phyloP scores from a whole-genome alignment of 257 asterid genomes.

The Voacanga thouarsii region DNA sequence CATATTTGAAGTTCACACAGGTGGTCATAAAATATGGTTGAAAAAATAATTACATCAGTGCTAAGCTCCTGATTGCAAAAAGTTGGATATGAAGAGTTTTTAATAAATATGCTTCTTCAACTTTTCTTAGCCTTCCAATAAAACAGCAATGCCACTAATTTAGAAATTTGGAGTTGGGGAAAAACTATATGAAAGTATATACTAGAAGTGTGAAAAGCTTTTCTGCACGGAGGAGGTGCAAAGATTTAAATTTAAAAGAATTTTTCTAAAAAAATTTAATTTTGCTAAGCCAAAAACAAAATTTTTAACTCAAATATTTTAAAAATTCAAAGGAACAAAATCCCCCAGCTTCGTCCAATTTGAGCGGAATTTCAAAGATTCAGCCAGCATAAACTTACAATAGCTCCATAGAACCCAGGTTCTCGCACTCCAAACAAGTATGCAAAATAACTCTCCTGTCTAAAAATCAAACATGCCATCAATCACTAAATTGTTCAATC shows the following conservation, averaged over 20 bases:
- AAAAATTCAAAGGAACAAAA: too few species aligned
- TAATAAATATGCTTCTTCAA: neutral
- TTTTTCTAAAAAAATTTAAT: too few species aligned
- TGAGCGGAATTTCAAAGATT: slow-evolving; percentile 5
- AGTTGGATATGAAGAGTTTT: neutral
- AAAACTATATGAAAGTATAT: too few species aligned
- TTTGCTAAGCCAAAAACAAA: too few species aligned
- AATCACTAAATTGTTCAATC: slow-evolving; percentile 22
- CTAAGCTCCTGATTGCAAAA: neutral
- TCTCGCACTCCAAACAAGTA: slow-evolving; percentile 96
- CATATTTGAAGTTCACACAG: slow-evolving; percentile 6
- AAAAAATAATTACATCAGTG: neutral
- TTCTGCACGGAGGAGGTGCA: too few species aligned
- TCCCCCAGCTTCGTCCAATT: neutral
- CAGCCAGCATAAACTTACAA: slow-evolving; percentile 52
- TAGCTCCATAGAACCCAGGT: slow-evolving; percentile 94
- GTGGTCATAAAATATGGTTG: neutral
- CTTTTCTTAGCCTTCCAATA: neutral
- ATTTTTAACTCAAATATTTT: too few species aligned
- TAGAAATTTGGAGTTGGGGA: too few species aligned
- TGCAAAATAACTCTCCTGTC: slow-evolving; percentile 98
- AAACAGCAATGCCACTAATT: neutral
- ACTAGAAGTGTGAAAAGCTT: too few species aligned
- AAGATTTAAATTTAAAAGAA: too few species aligned
- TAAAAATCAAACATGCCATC: slow-evolving; percentile 28